Evolutionary conservation across 164 flowering plant species (phyloP), one percentile per base, ranked within the genome.

Genomic region (Piper betle): DNA sequence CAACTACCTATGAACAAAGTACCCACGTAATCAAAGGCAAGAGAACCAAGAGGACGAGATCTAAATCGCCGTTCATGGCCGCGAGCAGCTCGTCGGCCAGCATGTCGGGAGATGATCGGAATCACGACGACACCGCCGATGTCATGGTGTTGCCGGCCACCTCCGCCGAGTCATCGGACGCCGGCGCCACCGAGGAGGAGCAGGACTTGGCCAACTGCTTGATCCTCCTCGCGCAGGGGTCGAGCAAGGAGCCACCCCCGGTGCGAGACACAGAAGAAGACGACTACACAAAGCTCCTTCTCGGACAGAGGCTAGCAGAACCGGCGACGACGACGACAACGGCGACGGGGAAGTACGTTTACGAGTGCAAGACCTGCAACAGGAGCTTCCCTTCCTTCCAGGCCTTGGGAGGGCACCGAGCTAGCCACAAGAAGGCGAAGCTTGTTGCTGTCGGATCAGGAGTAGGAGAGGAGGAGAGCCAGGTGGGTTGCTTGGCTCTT

Each of bases 351-450:
- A 63, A 72, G 9, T 73, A 69, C 52, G 76, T 64, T 5, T 81
- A 80, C 68, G 82, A 81, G 72, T 84, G 90, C 64, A 81, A 78
- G 65, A 82, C 90, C 0, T 84, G 90, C 63, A 73, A 74, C 62
- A 67, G 78, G 10, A 65, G 69, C 7, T 84, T 84, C 63, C 72
- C 78, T 7, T 82, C 90, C 2, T 84, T 84, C 58, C 90, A 82
- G 66, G 90, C 87, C 1, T 62, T 84, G 0, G 87, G 87, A 2
- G 90, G 90, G 6, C 90, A 84, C 66, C 58, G 90, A n/a, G 82
- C 87, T 0, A 81, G 85, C 69, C 90, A 84, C 71, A 81, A 78
- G 70, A 82, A 72, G 61, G 75, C 75, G 3, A 82, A 70, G 12
- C 5, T 6, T 64, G 19, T 66, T 4, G 37, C 52, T 11, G 59